phyloP scores from a whole-genome alignment of 768 basidiomycete genomes.

The Termitomyces eurrhizus region DNA sequence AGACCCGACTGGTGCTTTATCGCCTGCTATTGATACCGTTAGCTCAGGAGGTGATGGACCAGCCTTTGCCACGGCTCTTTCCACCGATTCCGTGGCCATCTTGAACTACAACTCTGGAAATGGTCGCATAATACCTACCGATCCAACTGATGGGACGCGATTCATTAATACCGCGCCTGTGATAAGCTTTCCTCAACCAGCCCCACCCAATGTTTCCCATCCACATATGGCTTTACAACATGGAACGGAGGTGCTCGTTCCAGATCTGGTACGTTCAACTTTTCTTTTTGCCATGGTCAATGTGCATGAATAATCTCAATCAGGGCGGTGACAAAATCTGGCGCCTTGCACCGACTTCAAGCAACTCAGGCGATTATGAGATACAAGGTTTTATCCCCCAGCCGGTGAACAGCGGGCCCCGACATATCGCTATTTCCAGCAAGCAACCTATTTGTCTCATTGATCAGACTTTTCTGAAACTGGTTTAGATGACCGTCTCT shows the following conservation, averaged over 20 bases:
- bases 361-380: constrained; percentile 43
- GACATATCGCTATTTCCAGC: constrained; percentile 49
- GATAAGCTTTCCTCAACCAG: constrained; percentile 49
- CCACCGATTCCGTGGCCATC: constrained; percentile 55
- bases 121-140: constrained; percentile 48
- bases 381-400: constrained; percentile 49
- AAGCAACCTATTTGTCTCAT: not conserved
- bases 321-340: constrained; percentile 65
- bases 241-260: constrained; percentile 50
- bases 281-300: not conserved
- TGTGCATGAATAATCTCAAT: not conserved
- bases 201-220: constrained; percentile 41
- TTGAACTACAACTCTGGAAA: constrained; percentile 58
- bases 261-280: constrained; percentile 45
- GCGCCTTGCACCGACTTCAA: constrained; percentile 45
- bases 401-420: constrained; percentile 48
- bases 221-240: constrained; percentile 61
- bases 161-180: constrained; percentile 34
- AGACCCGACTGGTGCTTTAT: constrained; percentile 38
- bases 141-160: constrained; percentile 24
- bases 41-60: constrained; percentile 49
- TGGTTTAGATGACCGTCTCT: constrained; percentile 41
- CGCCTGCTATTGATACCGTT: constrained; percentile 39
- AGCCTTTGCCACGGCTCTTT: constrained; percentile 46
- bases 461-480: not conserved